Evolutionary conservation across 2,329 filamentous ascomycete species (phyloP).

Genomic region (Fusarium fracticaudum): DNA sequence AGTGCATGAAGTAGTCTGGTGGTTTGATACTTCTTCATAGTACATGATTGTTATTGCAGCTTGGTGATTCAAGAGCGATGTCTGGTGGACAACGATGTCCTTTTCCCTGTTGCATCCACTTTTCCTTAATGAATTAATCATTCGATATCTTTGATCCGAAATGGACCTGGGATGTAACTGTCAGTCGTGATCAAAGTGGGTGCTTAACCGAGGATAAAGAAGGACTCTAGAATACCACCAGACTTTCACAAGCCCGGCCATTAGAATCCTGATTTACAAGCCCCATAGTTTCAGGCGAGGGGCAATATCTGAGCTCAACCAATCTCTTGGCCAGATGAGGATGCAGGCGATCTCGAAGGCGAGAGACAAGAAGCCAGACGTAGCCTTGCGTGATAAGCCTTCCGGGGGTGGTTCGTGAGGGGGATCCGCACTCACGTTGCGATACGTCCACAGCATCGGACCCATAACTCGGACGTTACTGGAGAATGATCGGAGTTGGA

Average conservation of each 20-base stretch:
- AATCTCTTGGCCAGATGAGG: conserved; percentile 15
- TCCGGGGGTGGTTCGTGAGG: conserved; percentile 16
- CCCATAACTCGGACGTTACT: conserved; percentile 28
- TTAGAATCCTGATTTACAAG: conserved; percentile 4
- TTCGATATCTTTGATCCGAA: conserved; percentile 5
- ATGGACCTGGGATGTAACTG: conserved; percentile 6
- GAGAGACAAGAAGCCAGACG: conserved; percentile 1
- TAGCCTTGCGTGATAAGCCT: conserved; percentile 26
- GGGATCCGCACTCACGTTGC: conserved; percentile 28
- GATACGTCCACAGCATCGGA: background rate
- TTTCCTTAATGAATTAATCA: conserved; percentile 1
- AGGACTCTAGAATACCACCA: conserved; percentile 15
- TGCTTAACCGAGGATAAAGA: conserved; percentile 37
- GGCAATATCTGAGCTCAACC: conserved; percentile 15
- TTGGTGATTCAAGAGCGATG: conserved; percentile 8
- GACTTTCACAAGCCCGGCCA: conserved; percentile 28
- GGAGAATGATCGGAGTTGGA: conserved; percentile 35
- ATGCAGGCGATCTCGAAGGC: conserved; percentile 18
- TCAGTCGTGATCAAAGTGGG: background rate
- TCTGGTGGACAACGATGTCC: conserved; percentile 9
- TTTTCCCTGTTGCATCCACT: conserved; percentile 1
- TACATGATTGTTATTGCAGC: background rate
- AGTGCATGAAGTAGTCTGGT: conserved; percentile 21
- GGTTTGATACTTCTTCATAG: background rate
- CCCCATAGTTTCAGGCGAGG: background rate